A percentile compares a stretch with the other conserved stretches of the same genome.
Evolutionary conservation across 116 monocot species (phyloP).

Genomic region (Trichopus zeylanicus): DNA sequence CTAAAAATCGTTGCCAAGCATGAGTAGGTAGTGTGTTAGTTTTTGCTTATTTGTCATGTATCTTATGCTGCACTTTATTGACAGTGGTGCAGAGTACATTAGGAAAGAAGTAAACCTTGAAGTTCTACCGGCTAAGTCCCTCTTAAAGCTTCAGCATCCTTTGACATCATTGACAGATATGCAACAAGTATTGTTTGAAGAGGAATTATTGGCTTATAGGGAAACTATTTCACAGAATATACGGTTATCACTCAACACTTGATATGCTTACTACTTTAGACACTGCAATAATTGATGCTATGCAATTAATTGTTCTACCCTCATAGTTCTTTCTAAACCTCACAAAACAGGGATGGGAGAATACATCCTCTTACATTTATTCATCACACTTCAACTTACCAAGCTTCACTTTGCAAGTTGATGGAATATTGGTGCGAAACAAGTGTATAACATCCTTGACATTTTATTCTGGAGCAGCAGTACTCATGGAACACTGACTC

Average conservation of each 20-base stretch:
- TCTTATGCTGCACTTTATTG: not conserved
- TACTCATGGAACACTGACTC: not conserved
- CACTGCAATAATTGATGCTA: no score
- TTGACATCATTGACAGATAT: constrained; percentile 58
- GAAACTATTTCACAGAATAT: constrained; percentile 65
- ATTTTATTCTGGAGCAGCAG: not conserved
- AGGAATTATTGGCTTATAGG: constrained; percentile 69
- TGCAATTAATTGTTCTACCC: not conserved
- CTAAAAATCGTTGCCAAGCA: no score
- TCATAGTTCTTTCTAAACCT: not conserved
- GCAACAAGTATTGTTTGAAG: constrained; percentile 78
- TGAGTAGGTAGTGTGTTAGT: no score
- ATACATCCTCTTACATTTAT: constrained; percentile 84
- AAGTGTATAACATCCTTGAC: not conserved
- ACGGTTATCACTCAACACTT: constrained; percentile 23
- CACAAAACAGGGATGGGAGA: constrained; percentile 56
- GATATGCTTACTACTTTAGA: not conserved
- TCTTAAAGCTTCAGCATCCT: constrained; percentile 53
- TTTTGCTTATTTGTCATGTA: not conserved
- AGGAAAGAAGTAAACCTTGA: constrained; percentile 83
- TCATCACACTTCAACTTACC: constrained; percentile 92
- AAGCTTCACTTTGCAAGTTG: constrained; percentile 97
- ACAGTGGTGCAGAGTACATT: constrained; percentile 78
- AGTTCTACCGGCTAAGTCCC: constrained; percentile 50
- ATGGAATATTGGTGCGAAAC: constrained; percentile 78